phyloP scores from a whole-genome alignment of 139 green algal genomes.

The Parachlorella kessleri region DNA sequence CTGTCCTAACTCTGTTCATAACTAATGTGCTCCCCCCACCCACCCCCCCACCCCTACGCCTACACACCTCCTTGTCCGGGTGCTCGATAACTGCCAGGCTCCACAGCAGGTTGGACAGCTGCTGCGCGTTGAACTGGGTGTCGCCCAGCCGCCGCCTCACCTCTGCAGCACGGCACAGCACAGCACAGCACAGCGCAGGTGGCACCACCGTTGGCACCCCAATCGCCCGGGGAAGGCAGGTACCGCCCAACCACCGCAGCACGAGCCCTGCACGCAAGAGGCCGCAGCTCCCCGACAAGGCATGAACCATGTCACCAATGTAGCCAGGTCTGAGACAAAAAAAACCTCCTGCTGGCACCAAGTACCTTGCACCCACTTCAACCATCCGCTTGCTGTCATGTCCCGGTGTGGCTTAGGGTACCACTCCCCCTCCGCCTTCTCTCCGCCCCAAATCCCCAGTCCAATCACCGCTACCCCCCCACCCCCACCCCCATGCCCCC shows the following conservation, averaged over 20 bases:
- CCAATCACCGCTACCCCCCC: too few species aligned
- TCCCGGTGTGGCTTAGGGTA: neutral
- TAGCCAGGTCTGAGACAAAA: too few species aligned
- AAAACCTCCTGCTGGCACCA: too few species aligned
- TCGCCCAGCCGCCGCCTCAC: conserved; percentile 8
- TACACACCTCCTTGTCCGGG: conserved; percentile 25
- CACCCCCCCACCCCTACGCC: too few species aligned
- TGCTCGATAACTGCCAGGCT: conserved; percentile 45
- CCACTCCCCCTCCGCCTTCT: neutral
- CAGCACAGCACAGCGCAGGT: neutral
- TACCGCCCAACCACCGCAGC: neutral
- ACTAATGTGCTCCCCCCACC: too few species aligned
- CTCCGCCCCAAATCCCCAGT: too few species aligned
- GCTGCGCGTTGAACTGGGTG: conserved; percentile 50
- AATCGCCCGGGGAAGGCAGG: too few species aligned
- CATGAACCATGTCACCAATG: too few species aligned
- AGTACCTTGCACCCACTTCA: too few species aligned
- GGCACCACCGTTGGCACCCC: neutral
- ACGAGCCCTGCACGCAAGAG: neutral
- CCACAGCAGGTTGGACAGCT: conserved; percentile 68
- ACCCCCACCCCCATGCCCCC: too few species aligned
- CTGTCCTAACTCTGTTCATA: too few species aligned
- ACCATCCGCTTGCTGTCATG: too few species aligned
- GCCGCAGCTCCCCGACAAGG: neutral
- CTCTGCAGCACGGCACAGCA: conserved; percentile 6